These are phyloP conservation scores for Malassezia furfur DNA, from an alignment of 1,284 basidiomycete species.

Conservation along the genomic window DNA sequence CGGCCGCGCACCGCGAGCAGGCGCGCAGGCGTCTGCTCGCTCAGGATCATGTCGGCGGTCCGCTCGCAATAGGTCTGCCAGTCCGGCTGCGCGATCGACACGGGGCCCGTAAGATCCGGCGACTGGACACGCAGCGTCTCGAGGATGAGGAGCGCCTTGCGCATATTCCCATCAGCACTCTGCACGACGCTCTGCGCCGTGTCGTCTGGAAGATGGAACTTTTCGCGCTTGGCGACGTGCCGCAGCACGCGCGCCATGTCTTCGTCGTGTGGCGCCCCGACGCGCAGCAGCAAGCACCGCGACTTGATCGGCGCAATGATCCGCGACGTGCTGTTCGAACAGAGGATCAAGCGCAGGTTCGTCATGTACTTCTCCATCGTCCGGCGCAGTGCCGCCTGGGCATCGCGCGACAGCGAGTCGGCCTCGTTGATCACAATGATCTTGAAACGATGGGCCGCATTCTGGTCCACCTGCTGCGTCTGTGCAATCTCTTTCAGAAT, in stretches of 20 bases:
- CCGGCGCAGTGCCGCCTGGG: constrained; percentile 87
- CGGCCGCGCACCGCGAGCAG: constrained; percentile 85
- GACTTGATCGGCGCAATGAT: constrained; percentile 95
- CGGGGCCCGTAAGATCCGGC: constrained; percentile 53
- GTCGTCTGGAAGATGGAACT: constrained; percentile 68
- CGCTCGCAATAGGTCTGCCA: constrained; percentile 97
- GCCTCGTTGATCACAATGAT: constrained; percentile 99
- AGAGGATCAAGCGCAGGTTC: constrained; percentile 91
- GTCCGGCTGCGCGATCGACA: constrained; percentile 78
- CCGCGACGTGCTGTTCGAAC: constrained; percentile 91
- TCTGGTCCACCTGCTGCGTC: constrained; percentile 93
- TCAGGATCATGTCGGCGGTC: constrained; percentile 84
- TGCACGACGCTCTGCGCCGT: constrained; percentile 65
- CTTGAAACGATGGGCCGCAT: constrained; percentile 91
- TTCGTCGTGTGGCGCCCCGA: constrained; percentile 70
- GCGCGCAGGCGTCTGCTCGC: constrained; percentile 79
- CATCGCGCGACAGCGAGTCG: constrained; percentile 84
- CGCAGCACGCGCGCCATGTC: constrained; percentile 74
- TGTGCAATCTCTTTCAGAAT: constrained; percentile 97
- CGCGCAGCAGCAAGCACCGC: constrained; percentile 83
- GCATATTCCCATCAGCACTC: constrained; percentile 78
- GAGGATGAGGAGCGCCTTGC: constrained; percentile 85
- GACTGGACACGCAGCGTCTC: constrained; percentile 80
- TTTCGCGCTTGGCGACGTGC: constrained; percentile 71
- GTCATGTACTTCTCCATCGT: constrained; percentile 99